Base-by-base conservation (phyloP, 306 rosid genomes). In the Vigna angularis region DNA sequence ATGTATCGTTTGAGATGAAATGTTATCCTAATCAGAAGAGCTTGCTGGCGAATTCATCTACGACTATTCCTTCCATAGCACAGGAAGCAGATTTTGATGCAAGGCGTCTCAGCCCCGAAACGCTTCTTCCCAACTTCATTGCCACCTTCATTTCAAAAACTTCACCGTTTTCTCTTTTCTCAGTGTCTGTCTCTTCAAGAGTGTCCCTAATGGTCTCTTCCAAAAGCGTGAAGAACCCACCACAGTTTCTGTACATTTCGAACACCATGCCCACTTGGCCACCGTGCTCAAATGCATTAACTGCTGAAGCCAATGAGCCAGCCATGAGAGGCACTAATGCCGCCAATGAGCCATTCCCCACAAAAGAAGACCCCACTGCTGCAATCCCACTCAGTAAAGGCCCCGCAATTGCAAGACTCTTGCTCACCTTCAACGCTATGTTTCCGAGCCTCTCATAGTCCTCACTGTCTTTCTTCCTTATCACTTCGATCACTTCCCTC, bases 381-480 rank as follows among this genome's bases (percentile, higher is more conserved):
- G 92, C 95, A 62, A 88, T 66, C 26, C 86, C 91, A 11, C 83
- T 85, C 14, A 90, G 86, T 24, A 88, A 22, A 16, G 97, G 93
- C 0, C 97, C 90, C 9, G 90, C 77, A 12, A 88, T 45, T 0
- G 97, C 89, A 66, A 91, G 76, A 6, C n/a, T 45, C 75, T 91
- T 90, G 84, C 88, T 88, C 0, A 83, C 36, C 81, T 88, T 91
- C 73, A 91, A 50, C 1, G 32, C 81, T 52, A 88, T 24, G 81
- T 78, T 88, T 10, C 97, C 97, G 0, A 92, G 78, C 34, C 97
- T 87, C 42, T 76, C 93, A 5, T 90, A 92, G 20, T 92, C 94
- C 58, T 85, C 87, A 0, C 30, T 14, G 67, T 92, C 97, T 28
- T 90, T 91, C 8, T 17, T 76, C 76, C 84, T 90, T 10, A 89